These are phyloP conservation scores for Lignosus rhinocerotis DNA, from an alignment of 1,284 basidiomycete genomes.

Conservation along the genomic window DNA sequence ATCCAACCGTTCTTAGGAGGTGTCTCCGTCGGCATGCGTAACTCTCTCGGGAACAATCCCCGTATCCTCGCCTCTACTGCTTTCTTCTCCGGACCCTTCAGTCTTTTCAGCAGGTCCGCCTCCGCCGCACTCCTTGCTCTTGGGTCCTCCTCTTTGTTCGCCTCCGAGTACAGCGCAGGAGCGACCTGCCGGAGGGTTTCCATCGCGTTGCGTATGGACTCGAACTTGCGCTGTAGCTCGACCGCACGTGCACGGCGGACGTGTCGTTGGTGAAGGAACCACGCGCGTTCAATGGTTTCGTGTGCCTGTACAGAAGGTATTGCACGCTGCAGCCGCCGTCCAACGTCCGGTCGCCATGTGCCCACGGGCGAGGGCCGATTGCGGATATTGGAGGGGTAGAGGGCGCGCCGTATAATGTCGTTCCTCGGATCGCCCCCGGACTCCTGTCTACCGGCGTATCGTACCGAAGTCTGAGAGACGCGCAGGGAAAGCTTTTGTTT, in stretches of 20 bases:
- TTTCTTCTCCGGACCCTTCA: slow-evolving; percentile 68
- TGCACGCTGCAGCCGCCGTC: slow-evolving; percentile 67
- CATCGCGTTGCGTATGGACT: slow-evolving; percentile 80
- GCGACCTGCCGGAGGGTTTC: slow-evolving; percentile 73
- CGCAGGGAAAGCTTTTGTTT: slow-evolving; percentile 33
- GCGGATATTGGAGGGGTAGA: slow-evolving; percentile 78
- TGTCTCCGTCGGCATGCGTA: slow-evolving; percentile 78
- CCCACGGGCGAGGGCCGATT: slow-evolving; percentile 74
- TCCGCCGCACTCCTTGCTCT: slow-evolving; percentile 60
- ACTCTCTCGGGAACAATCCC: slow-evolving; percentile 82
- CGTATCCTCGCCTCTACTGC: slow-evolving; percentile 77
- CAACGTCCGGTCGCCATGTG: slow-evolving; percentile 78
- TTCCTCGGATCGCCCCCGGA: slow-evolving; percentile 56
- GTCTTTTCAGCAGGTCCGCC: slow-evolving; percentile 56
- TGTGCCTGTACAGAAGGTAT: slow-evolving; percentile 87
- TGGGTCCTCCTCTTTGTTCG: slow-evolving; percentile 77
- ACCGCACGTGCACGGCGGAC: slow-evolving; percentile 66
- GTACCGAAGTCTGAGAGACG: slow-evolving; percentile 37
- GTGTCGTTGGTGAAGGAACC: slow-evolving; percentile 80
- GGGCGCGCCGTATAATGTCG: slow-evolving; percentile 72
- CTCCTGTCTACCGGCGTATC: slow-evolving; percentile 34
- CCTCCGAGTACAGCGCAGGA: slow-evolving; percentile 67
- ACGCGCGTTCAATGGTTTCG: slow-evolving; percentile 92
- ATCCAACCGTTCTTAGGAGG: slow-evolving; percentile 77
- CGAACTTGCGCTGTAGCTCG: slow-evolving; percentile 72